A percentile compares a stretch with the other conserved stretches of the same genome.
Evolutionary conservation across 2,329 filamentous ascomycete genomes (phyloP).

Genomic region (Periglandula ipomoeae): DNA sequence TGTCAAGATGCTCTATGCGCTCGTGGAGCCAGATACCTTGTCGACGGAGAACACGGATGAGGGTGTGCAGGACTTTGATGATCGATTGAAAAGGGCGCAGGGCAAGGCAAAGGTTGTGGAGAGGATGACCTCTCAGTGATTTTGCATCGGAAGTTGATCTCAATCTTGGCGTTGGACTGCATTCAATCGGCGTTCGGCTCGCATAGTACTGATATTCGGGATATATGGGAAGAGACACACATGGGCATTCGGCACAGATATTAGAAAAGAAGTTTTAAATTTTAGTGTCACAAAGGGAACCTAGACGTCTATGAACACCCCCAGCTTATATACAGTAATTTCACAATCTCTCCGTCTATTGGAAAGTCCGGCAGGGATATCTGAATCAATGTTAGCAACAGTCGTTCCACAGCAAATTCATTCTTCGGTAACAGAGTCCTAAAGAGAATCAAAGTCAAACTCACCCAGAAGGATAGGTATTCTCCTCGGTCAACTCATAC

Average conservation of each 20-base stretch:
- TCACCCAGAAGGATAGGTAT: conserved; percentile 62
- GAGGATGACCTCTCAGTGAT: conserved; percentile 41
- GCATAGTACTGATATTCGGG: neutral
- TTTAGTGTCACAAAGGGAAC: neutral
- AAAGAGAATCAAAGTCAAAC: conserved; percentile 25
- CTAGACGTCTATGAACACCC: neutral
- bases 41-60: conserved; percentile 80
- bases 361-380: conserved; percentile 57
- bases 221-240: no score
- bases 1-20: conserved; percentile 60
- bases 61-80: conserved; percentile 83
- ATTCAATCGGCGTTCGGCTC: neutral
- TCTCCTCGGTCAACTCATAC: conserved; percentile 54
- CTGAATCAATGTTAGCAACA: conserved; percentile 32
- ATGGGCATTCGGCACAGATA: no score
- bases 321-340: conserved; percentile 5
- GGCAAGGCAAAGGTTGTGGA: conserved; percentile 82
- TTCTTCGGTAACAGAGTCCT: no score
- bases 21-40: conserved; percentile 71
- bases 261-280: no score
- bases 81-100: conserved; percentile 72
- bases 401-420: no score
- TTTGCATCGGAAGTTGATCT: no score
- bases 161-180: neutral
- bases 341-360: conserved; percentile 27